Conservation (phyloP, 177 flowering plant species). For the Vitis hybrid region DNA sequence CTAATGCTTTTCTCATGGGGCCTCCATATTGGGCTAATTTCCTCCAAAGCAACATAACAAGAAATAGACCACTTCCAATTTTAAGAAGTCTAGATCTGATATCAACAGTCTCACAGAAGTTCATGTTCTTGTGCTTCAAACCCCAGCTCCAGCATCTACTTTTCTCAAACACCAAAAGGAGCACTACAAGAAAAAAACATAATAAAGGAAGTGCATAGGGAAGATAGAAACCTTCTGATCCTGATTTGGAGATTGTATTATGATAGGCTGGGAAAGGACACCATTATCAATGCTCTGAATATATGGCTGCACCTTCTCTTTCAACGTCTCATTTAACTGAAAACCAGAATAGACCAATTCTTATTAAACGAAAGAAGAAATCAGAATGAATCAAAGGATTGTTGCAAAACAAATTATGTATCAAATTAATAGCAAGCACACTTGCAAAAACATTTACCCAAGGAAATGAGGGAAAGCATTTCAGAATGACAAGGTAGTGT, state of each 20-base stretch:
- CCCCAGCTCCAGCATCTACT: not conserved
- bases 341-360: constrained; percentile 1
- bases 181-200: not conserved
- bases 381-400: not conserved
- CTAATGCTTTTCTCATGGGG: no score
- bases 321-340: constrained; percentile 83
- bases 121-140: not conserved
- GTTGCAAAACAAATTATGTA: not conserved
- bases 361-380: no score
- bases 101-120: not conserved
- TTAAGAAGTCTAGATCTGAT: not conserved
- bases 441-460: no score
- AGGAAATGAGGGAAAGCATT: no score
- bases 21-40: not conserved
- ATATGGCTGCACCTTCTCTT: constrained; percentile 83
- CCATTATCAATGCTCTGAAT: constrained; percentile 49
- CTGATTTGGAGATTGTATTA: constrained; percentile 43
- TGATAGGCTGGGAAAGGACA: constrained; percentile 67
- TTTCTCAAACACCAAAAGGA: not conserved
- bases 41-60: not conserved
- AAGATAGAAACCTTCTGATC: constrained; percentile 46
- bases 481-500: no score
- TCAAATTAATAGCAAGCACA: not conserved
- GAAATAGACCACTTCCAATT: not conserved
- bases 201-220: not conserved